phyloP scores from a whole-genome alignment of 179 eudicot genomes.

The Drosera spatulata region DNA sequence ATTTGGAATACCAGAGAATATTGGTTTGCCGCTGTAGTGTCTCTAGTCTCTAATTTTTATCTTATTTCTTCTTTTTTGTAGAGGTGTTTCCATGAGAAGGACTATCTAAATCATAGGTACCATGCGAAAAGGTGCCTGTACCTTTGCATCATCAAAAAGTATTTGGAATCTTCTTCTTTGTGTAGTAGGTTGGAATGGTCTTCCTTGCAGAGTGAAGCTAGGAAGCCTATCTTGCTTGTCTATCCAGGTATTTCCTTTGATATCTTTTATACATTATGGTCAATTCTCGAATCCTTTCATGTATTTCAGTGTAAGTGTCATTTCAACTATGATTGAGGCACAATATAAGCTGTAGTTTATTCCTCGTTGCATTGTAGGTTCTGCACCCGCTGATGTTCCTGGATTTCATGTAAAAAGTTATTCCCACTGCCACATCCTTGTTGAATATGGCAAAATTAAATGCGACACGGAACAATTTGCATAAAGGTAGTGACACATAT shows the following conservation, averaged over 20 bases:
- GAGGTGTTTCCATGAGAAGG: conserved; percentile 93
- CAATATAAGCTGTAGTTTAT: no score
- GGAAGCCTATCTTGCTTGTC: conserved; percentile 72
- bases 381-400: conserved; percentile 24
- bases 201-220: conserved; percentile 71
- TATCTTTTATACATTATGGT: not conserved
- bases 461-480: conserved; percentile 44
- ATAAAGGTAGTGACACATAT: conserved; percentile 40
- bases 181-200: conserved; percentile 55
- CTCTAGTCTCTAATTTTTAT: no score
- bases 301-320: not conserved
- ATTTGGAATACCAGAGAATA: no score
- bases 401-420: conserved; percentile 51
- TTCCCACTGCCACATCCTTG: conserved; percentile 63
- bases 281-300: no score
- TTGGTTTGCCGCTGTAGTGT: no score
- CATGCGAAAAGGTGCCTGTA: conserved; percentile 95
- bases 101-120: conserved; percentile 79
- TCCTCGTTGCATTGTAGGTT: conserved; percentile 24
- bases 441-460: conserved; percentile 47
- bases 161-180: conserved; percentile 42
- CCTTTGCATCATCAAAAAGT: conserved; percentile 67
- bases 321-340: conserved; percentile 4
- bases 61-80: no score
- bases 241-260: conserved; percentile 48